Percentiles rank a stretch among this genome's conserved stretches.
phyloP scores from a whole-genome alignment of 805 yeast genomes.

The Candida pseudofarinosa region DNA sequence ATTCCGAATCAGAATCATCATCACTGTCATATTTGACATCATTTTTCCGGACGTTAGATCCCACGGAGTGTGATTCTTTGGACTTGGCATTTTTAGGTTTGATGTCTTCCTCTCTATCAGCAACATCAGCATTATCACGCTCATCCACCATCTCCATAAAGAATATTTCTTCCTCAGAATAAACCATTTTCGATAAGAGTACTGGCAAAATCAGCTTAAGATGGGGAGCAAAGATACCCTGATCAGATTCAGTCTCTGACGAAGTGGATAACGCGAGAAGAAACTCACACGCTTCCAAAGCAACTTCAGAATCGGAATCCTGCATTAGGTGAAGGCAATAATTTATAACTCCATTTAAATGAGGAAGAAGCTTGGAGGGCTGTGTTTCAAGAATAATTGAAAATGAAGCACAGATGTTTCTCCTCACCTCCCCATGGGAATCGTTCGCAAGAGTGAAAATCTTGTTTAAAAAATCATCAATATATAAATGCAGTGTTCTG shows the following conservation, averaged over 20 bases:
- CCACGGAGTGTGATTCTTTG: constrained; percentile 38
- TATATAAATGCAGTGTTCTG: constrained; percentile 57
- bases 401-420: constrained; percentile 76
- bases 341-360: constrained; percentile 79
- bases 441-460: constrained; percentile 71
- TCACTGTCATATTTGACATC: constrained; percentile 16
- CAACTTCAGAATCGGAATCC: constrained; percentile 57
- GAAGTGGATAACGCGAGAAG: constrained; percentile 69
- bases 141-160: constrained; percentile 61
- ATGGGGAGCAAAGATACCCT: constrained; percentile 47
- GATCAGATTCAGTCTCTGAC: constrained; percentile 41
- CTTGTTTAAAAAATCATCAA: constrained; percentile 62
- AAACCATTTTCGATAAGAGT: constrained; percentile 77
- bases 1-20: constrained; percentile 49
- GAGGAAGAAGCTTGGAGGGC: constrained; percentile 77
- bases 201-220: constrained; percentile 70
- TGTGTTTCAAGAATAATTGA: constrained; percentile 65
- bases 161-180: constrained; percentile 75
- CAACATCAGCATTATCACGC: constrained; percentile 70
- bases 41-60: constrained; percentile 11
- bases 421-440: constrained; percentile 54
- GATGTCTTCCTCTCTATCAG: constrained; percentile 84
- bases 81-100: constrained; percentile 74
- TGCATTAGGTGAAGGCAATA: constrained; percentile 79
- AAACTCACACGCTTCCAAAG: constrained; percentile 92